These are phyloP conservation scores for Diaporthe helianthi DNA, from an alignment of 2,329 filamentous ascomycete species.

Conservation along the genomic window DNA sequence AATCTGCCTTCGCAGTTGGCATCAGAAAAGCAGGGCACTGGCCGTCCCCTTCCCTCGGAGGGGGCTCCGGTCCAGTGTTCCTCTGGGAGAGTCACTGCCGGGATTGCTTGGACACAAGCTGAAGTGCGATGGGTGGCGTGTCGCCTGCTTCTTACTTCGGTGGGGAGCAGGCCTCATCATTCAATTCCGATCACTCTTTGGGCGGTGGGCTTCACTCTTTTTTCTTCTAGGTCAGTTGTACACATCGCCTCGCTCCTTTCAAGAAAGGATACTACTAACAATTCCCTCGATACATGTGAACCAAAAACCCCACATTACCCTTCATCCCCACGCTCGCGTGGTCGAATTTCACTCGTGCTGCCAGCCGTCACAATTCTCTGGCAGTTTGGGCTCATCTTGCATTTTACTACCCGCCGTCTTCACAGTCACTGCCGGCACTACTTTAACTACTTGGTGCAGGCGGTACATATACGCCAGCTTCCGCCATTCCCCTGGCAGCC, in stretches of 20 bases:
- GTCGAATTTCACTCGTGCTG: neutral
- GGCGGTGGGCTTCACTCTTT: constrained; percentile 42
- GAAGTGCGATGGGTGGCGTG: constrained; percentile 46
- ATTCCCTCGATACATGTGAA: constrained; percentile 1
- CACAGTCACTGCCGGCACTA: neutral
- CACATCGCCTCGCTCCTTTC: neutral
- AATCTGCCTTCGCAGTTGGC: constrained; percentile 43
- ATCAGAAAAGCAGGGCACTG: constrained; percentile 45
- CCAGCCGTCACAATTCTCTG: neutral
- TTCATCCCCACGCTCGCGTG: too few relatives aligned
- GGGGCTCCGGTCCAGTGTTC: constrained; percentile 37
- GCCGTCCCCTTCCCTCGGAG: constrained; percentile 30
- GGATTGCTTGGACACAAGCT: constrained; percentile 43
- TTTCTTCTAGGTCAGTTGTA: constrained; percentile 40
- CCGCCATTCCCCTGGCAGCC: constrained; percentile 10
- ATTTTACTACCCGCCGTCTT: too few relatives aligned
- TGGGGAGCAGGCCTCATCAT: constrained; percentile 38
- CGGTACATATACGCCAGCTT: neutral
- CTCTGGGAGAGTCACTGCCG: constrained; percentile 41
- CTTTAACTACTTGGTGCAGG: neutral
- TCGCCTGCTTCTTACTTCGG: constrained; percentile 33
- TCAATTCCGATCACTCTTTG: constrained; percentile 46
- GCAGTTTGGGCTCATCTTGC: neutral
- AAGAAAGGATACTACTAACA: constrained; percentile 42
- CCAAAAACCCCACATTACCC: neutral